Base-by-base conservation (phyloP, 331 rosid genomes). In the Phaseolus coccineus region DNA sequence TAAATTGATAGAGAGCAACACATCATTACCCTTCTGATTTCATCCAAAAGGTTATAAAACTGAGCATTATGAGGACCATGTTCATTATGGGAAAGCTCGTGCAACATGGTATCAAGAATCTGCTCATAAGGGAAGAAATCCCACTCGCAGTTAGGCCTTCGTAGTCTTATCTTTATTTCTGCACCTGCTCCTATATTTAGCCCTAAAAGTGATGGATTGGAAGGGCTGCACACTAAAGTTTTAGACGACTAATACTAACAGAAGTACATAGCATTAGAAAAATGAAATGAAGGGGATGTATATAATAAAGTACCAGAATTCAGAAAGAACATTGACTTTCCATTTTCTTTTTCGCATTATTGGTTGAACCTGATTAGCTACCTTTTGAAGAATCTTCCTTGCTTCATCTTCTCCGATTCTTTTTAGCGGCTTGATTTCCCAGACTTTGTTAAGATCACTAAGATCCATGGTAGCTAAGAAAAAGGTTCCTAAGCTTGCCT, bases 1-100 rank as follows among this genome's bases (percentile, higher is more conserved):
- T 57, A 66, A 8, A 62, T 58, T 11, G 22, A 13, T 14, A 42
- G 47, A 42, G 47, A 42, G 47, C 47, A 42, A 42, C 10, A 42
- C 13, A 42, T 37, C 42, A 70, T 31, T 74, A 87, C 93, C 93
- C 83, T 85, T 79, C 93, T 87, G 79, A 89, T 84, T 83, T 87
- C 88, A 74, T 84, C 91, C 74, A 87, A 80, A 70, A 89, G 93
- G 62, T 67, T 87, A 82, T 87, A 87, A 82, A 89, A 89, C 70
- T 83, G 86, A 46, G 89, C 82, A 68, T 89, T 84, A 47, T 89
- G 93, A 30, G 91, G 91, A 19, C 91, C 91, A 79, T 81, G 56
- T 9, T 85, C 84, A 48, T 83, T 89, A 82, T 89, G 93, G 86
- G 88, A 89, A 71, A 89, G 91, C 84, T 89, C 93, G 13, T 89